phyloP scores from a whole-genome alignment of 2,329 filamentous ascomycete species.

The Fusarium avenaceum region DNA sequence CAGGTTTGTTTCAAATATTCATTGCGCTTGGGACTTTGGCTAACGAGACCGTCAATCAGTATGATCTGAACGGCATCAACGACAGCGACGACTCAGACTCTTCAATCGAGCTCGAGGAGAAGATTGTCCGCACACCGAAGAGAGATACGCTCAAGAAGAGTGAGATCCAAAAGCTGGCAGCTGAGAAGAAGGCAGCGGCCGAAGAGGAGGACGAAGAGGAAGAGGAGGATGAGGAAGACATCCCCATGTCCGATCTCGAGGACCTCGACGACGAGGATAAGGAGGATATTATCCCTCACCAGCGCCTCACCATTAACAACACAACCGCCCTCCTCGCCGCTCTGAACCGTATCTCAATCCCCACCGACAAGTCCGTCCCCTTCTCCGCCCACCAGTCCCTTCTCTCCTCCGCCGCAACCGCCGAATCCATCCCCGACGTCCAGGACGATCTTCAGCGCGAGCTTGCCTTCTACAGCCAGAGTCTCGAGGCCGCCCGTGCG shows the following conservation, averaged over 20 bases:
- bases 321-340: slow-evolving; percentile 85
- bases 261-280: slow-evolving; percentile 82
- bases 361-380: slow-evolving; percentile 74
- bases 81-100: slow-evolving; percentile 76
- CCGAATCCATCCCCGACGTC: slow-evolving; percentile 79
- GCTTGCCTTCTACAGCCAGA: slow-evolving; percentile 92
- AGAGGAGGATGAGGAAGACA: slow-evolving; percentile 85
- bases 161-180: slow-evolving; percentile 42
- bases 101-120: slow-evolving; percentile 82
- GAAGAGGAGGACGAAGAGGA: slow-evolving; percentile 68
- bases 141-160: slow-evolving; percentile 60
- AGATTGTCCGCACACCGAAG: slow-evolving; percentile 67
- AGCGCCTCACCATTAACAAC: slow-evolving; percentile 98
- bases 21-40: slow-evolving; percentile 2
- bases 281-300: slow-evolving; percentile 89
- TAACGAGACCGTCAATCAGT: slow-evolving; percentile 48
- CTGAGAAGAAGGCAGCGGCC: slow-evolving; percentile 38
- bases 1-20: slow-evolving; percentile 42
- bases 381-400: slow-evolving; percentile 89
- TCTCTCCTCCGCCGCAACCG: slow-evolving; percentile 74
- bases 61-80: slow-evolving; percentile 69
- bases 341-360: slow-evolving; percentile 80
- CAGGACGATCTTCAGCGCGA: slow-evolving; percentile 94
- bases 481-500: slow-evolving; percentile 80
- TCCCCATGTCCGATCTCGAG: slow-evolving; percentile 89